A percentile compares a stretch with the other conserved stretches of the same genome.
Conservation (phyloP, 768 basidiomycete species). For the Panaeolus papilionaceus region DNA sequence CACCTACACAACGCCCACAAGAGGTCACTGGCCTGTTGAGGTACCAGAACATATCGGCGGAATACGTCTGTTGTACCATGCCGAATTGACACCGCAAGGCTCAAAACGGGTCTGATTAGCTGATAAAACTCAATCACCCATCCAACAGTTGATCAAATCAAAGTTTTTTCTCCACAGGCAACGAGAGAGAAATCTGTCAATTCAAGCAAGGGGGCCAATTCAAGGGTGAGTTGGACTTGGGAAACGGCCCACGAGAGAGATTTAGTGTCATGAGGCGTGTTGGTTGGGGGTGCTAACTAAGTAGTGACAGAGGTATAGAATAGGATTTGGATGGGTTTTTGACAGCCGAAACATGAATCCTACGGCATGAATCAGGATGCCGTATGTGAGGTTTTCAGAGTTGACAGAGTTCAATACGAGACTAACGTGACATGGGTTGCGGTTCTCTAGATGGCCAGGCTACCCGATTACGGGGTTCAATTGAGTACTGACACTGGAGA, state of each 20-base stretch:
- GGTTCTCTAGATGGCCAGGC: constrained; percentile 5
- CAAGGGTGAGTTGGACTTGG: constrained; percentile 1
- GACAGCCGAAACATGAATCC: constrained; percentile 11
- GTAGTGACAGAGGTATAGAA: no score
- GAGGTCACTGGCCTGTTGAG: neutral
- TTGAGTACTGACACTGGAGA: neutral
- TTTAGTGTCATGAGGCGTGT: neutral
- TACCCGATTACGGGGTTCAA: neutral
- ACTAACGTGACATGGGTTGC: neutral
- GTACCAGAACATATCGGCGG: constrained; percentile 8
- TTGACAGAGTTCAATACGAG: constrained; percentile 2
- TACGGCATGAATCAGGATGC: constrained; percentile 7
- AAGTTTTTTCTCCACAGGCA: neutral
- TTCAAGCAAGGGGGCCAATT: neutral
- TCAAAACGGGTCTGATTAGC: neutral
- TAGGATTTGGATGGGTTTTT: neutral
- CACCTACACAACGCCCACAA: neutral
- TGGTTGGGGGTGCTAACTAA: neutral
- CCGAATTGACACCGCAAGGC: neutral
- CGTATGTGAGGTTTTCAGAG: neutral
- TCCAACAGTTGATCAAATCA: neutral
- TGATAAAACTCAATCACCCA: neutral
- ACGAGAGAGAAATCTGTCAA: neutral
- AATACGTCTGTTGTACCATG: neutral
- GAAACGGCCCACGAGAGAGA: neutral